Evolutionary conservation across 345 rosid genomes (phyloP), one percentile per base, ranked within the genome.

Genomic region (Lagerstroemia speciosa): DNA sequence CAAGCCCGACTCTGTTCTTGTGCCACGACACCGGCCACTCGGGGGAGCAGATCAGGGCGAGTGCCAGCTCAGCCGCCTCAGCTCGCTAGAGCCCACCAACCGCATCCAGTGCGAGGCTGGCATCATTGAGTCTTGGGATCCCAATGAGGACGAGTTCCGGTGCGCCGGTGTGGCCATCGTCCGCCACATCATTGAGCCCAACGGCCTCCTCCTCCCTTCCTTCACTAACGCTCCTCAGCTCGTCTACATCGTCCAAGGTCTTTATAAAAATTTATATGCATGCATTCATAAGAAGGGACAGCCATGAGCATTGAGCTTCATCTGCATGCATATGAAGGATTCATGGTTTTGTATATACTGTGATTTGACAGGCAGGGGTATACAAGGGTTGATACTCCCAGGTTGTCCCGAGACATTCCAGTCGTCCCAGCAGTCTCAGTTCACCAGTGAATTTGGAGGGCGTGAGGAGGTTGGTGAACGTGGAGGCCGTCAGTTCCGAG

Each of bases 361-460:
- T 50, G 46, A 1, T 33, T 34, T 15, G 26, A 57, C 72, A 81
- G 93, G 91, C 53, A 69, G 41, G 52, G 92, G 95, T 50, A 48
- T 84, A 8, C 57, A 70, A 57, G 86, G 88, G 0, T 64, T 65
- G 33, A 67, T 81, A 66, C 53, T 84, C 55, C 81, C 95, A 3
- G 92, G 91, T 27, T 91, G 91, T 41, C 85, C 93, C 37, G 95
- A 85, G 79, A 89, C 93, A 9, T 85, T 65, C 81, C 84, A 85
- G 68, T 84, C 84, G 20, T 75, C 86, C 17, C 86, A 78, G 24
- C 75, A 75, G 76, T 37, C 81, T 33, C 40, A 60, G 64, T 71
- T 29, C 30, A 3, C 3, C 22, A 11, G 16, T 27, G 45, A 32
- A n/a, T 55, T 29, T 9, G 19, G 22, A n/a, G 40, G 24, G 20